These are phyloP conservation scores for Parietaria judaica DNA, from an alignment of 306 rosid species.

Conservation along the genomic window DNA sequence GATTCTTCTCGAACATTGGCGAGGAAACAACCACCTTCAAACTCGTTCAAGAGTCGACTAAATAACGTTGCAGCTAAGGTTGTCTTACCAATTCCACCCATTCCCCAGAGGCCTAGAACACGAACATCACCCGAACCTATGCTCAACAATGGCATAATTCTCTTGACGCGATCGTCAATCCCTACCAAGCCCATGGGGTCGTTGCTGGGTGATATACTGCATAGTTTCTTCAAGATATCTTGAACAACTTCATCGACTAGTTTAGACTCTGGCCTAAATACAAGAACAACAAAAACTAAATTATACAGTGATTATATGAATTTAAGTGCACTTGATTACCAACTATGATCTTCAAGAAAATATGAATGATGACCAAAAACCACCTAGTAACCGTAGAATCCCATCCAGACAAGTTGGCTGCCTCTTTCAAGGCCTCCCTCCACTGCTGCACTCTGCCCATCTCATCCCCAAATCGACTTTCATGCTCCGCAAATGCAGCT, in stretches of 20 bases:
- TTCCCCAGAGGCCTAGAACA: conserved; percentile 23
- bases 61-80: background rate
- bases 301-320: background rate
- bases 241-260: background rate
- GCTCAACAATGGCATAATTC: conserved; percentile 4
- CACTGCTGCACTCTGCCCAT: background rate
- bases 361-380: background rate
- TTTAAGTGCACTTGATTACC: background rate
- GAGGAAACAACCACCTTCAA: background rate
- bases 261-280: conserved; percentile 6
- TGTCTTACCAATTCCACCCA: conserved; percentile 12
- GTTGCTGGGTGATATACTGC: background rate
- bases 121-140: background rate
- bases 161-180: background rate
- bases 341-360: background rate
- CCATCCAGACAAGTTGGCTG: conserved; percentile 2
- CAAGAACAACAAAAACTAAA: background rate
- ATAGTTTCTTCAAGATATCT: background rate
- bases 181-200: conserved; percentile 12
- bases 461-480: background rate
- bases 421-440: conserved; percentile 4
- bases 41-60: background rate
- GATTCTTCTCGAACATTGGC: conserved; percentile 11
- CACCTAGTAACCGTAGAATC: background rate
- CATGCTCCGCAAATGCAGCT: background rate